Evolutionary conservation across 768 basidiomycete genomes (phyloP), one percentile per base, ranked within the genome.

Genomic region (Phaeotremella skinneri): DNA sequence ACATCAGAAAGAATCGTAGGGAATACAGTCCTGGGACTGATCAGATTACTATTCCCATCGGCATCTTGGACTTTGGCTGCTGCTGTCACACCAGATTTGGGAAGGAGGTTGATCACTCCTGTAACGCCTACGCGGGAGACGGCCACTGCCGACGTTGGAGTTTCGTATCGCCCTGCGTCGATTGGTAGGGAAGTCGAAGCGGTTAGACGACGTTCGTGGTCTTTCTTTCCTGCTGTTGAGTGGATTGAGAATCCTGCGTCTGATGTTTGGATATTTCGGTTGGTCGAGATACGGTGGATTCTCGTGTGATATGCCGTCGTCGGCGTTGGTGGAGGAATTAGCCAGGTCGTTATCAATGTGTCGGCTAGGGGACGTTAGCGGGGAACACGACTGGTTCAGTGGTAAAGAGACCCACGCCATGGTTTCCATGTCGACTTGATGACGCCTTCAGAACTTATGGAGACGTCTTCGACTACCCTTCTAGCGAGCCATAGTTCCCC

Each of bases 271-370:
- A 89, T 77, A 31, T 67, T 63, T 16, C 84, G 79, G 25, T 72
- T 80, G 3, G 82, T 81, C 51, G 76, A 79, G 62, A 87, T 79
- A 58, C 85, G 81, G 76, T 88, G 87, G 1, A 87, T 79, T 6
- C 87, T 81, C 30, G 87, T 72, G 69, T 89, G 86, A 84, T 86
- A 88, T 16, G 84, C 74, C 6, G 84, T 83, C 1, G 82, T 78
- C 2, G 78, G 83, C 9, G 72, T 57, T 20, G 81, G 79, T 0
- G 87, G 87, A 0, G 87, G 87, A 7, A 87, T 79, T 20, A 88
- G 81, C 85, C 85, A 87, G n/a, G 87, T 88, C 75, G 85, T 85
- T 39, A 89, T 83, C 55, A 82, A 79, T 23, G 87, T 85, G 68
- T 83, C 85, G 54, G 80, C 66, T 70, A 29, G 9, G 13, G 34